A percentile compares a stretch with the other conserved stretches of the same genome.
Conservation (phyloP, 306 rosid species). For the Lathyrus aphaca region DNA sequence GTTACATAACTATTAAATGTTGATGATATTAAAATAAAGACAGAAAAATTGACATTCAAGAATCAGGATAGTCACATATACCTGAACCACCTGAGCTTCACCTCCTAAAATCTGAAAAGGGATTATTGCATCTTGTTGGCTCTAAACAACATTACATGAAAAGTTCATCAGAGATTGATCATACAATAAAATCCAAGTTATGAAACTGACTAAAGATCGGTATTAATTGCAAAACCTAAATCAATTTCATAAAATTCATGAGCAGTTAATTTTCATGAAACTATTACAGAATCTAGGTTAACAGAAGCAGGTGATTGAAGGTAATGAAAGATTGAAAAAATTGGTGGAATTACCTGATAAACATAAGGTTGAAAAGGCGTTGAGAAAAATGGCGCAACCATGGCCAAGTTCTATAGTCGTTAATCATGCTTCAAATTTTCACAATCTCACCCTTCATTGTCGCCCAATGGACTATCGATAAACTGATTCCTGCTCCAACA, state of each 20-base stretch:
- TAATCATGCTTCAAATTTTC: too few species aligned
- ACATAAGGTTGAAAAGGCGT: conserved; percentile 97
- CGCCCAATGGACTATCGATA: too few species aligned
- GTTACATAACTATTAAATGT: not conserved
- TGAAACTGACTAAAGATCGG: too few species aligned
- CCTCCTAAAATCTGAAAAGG: conserved; percentile 98
- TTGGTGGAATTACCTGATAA: conserved; percentile 71
- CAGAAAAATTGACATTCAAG: not conserved
- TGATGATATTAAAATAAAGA: conserved; percentile 22
- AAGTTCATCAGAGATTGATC: conserved; percentile 32
- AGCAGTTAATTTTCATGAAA: conserved; percentile 28
- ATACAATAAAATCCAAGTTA: too few species aligned
- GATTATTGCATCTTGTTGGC: conserved; percentile 84
- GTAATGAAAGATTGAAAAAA: not conserved
- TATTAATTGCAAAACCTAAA: conserved; percentile 29
- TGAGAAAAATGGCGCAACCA: conserved; percentile 99
- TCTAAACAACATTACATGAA: conserved; percentile 55
- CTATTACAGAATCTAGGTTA: conserved; percentile 33
- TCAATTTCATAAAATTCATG: not conserved
- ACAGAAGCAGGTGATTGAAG: conserved; percentile 26
- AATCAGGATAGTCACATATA: conserved; percentile 42
- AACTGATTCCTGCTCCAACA: too few species aligned
- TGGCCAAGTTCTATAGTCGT: conserved; percentile 34
- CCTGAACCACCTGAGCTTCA: conserved; percentile 98
- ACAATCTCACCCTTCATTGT: too few species aligned